Evolutionary conservation across 106 monocot genomes (phyloP).

Genomic region (Dioscorea alata): DNA sequence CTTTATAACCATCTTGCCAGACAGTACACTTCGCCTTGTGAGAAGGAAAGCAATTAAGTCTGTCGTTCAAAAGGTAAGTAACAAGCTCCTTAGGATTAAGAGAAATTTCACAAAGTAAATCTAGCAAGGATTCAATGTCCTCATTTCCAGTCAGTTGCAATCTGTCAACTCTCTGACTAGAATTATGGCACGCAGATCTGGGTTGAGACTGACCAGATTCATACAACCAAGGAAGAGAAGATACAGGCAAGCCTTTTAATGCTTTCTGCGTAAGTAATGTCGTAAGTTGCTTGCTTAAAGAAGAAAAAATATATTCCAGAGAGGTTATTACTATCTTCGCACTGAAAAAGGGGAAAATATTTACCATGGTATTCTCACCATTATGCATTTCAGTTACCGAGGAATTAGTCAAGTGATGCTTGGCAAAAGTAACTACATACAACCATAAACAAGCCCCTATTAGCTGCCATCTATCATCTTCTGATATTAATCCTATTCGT

Average conservation of each 20-base stretch:
- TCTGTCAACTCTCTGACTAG: conserved; percentile 16
- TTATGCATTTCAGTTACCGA: conserved; percentile 13
- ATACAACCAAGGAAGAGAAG: conserved; percentile 40
- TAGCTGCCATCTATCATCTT: conserved; percentile 64
- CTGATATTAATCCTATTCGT: conserved; percentile 11
- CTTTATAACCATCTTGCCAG: conserved; percentile 52
- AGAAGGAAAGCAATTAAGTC: conserved; percentile 32
- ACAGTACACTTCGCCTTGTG: conserved; percentile 17
- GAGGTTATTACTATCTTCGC: conserved; percentile 34
- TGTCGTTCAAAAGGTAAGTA: conserved; percentile 35
- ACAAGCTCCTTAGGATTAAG: conserved; percentile 37
- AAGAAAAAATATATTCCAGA: conserved; percentile 43
- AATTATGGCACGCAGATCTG: conserved; percentile 11
- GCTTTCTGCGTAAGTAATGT: conserved; percentile 45
- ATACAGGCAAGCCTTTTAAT: conserved; percentile 28
- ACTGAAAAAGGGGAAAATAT: conserved; percentile 12
- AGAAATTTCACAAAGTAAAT: conserved; percentile 52
- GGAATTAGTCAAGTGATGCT: conserved; percentile 32
- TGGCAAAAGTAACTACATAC: conserved; percentile 31
- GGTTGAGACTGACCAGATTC: conserved; percentile 19
- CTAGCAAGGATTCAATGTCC: conserved; percentile 21
- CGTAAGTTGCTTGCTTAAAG: conserved; percentile 47
- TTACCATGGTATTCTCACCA: conserved; percentile 11
- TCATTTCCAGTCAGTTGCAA: conserved; percentile 25
- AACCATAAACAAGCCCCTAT: conserved; percentile 63